Evolutionary conservation across 768 basidiomycete genomes (phyloP).

Genomic region (Cyclocybe cylindracea): DNA sequence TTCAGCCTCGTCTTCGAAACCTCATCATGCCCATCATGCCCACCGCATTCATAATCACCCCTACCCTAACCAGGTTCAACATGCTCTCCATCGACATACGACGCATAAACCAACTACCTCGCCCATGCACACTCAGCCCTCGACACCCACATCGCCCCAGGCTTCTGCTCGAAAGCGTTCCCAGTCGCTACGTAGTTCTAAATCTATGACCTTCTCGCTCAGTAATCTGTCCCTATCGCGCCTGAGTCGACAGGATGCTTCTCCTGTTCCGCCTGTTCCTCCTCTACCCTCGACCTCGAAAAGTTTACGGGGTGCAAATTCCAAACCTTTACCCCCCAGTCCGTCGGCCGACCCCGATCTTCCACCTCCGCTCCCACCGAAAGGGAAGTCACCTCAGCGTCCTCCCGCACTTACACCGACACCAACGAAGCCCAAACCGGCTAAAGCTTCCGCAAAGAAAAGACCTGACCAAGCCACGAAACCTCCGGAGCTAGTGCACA

Average conservation of each 20-base stretch:
- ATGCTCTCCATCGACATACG: background rate
- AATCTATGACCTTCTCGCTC: constrained; percentile 42
- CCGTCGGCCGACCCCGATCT: constrained; percentile 12
- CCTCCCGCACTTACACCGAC: background rate
- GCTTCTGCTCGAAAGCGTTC: constrained; percentile 33
- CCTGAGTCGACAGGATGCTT: constrained; percentile 32
- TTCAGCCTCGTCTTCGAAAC: constrained; percentile 1
- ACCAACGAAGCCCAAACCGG: background rate
- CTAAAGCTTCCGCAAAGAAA: constrained; percentile 35
- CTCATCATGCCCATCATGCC: background rate
- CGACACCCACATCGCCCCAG: constrained; percentile 7
- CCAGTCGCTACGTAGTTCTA: constrained; percentile 45
- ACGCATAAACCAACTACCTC: background rate
- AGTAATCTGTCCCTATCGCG: constrained; percentile 21
- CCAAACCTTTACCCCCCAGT: constrained; percentile 46
- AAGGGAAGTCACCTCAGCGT: background rate
- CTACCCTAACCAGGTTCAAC: background rate
- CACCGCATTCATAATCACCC: constrained; percentile 5
- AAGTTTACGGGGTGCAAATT: constrained; percentile 26
- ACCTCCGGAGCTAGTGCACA: constrained; percentile 75
- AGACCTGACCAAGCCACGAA: constrained; percentile 46
- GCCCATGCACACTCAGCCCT: background rate
- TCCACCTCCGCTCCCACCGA: constrained; percentile 16
- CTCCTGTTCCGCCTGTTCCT: constrained; percentile 46
- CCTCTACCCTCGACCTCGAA: constrained; percentile 34